These are phyloP conservation scores for Pyrenophora tritici-repentis DNA, from an alignment of 2,329 filamentous ascomycete species.

Conservation along the genomic window DNA sequence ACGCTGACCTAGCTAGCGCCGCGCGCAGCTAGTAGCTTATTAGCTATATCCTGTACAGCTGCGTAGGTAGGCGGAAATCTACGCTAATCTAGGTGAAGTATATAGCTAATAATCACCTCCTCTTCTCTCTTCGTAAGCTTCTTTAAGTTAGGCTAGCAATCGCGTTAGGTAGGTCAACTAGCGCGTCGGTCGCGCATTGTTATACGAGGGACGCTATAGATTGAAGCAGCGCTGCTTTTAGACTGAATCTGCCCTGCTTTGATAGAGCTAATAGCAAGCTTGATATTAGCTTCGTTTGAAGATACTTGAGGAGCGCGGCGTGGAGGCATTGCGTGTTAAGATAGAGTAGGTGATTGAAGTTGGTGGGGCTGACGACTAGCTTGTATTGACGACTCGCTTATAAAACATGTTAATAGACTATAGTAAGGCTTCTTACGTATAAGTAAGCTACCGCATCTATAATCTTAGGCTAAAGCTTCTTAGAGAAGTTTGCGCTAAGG, in stretches of 20 bases:
- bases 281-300: neutral
- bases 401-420: too few species aligned
- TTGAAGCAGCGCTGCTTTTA: conserved; percentile 3
- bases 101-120: too few species aligned
- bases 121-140: too few species aligned
- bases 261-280: neutral
- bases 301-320: neutral
- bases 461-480: too few species aligned
- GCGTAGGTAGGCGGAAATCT: too few species aligned
- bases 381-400: too few species aligned
- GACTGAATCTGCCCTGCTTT: neutral
- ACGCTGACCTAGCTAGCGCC: neutral
- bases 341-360: neutral
- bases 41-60: neutral
- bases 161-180: neutral
- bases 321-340: neutral
- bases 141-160: too few species aligned
- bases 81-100: too few species aligned
- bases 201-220: conserved; percentile 3
- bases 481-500: too few species aligned
- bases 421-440: too few species aligned
- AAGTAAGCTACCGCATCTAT: too few species aligned
- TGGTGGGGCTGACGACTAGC: too few species aligned
- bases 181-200: neutral
- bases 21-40: neutral